Evolutionary conservation across 345 rosid genomes (phyloP).

Genomic region (Brassica juncea): DNA sequence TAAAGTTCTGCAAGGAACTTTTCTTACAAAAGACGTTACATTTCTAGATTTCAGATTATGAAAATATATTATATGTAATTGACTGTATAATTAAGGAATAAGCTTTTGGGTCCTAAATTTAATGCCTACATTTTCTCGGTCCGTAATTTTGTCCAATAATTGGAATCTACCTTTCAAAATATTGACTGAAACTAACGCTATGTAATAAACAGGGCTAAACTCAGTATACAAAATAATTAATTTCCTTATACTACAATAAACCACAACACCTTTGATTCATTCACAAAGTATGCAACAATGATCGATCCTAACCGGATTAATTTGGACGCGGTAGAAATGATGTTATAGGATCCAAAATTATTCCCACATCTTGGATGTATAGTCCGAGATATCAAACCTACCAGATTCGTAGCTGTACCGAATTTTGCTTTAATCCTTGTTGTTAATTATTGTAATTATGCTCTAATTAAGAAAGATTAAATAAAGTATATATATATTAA

Average conservation of each 20-base stretch:
- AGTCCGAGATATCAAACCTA: too few species aligned
- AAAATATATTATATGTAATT: constrained; percentile 1
- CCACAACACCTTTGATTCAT: background rate
- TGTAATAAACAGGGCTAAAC: background rate
- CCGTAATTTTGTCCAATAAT: background rate
- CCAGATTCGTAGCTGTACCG: too few species aligned
- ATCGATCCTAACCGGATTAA: too few species aligned
- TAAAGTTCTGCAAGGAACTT: constrained; percentile 28
- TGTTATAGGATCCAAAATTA: too few species aligned
- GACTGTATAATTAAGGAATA: background rate
- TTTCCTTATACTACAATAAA: background rate
- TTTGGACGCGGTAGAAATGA: too few species aligned
- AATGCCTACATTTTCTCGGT: background rate
- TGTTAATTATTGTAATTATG: too few species aligned
- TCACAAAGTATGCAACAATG: background rate
- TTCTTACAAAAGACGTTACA: constrained; percentile 36
- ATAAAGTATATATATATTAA: too few species aligned
- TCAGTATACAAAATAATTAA: background rate
- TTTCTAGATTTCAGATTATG: background rate
- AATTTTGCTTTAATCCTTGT: too few species aligned
- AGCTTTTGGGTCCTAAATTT: constrained; percentile 7
- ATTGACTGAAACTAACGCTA: background rate
- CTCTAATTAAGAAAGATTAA: too few species aligned
- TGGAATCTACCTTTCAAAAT: background rate
- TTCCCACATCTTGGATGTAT: too few species aligned